These are phyloP conservation scores for Coleophoma crateriformis DNA, from an alignment of 2,329 filamentous ascomycete species.

Conservation along the genomic window DNA sequence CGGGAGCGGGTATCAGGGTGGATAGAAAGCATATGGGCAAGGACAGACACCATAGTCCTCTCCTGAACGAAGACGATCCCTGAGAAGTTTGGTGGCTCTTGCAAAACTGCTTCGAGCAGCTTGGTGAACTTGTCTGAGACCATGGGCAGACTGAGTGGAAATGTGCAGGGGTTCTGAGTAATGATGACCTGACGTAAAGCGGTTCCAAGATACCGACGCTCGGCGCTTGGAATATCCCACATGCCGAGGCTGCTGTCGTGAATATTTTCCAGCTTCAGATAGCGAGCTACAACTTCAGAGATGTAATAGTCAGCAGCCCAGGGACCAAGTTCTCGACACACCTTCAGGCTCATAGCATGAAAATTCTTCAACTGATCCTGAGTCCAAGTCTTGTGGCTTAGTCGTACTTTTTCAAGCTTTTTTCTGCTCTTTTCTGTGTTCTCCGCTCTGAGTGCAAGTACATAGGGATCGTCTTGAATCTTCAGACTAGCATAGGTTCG, in stretches of 20 bases:
- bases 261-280: slow-evolving; percentile 37
- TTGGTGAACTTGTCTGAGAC: slow-evolving; percentile 53
- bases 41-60: slow-evolving; percentile 52
- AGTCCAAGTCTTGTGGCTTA: slow-evolving; percentile 43
- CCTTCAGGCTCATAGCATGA: slow-evolving; percentile 38
- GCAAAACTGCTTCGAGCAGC: slow-evolving; percentile 47
- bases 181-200: slow-evolving; percentile 35
- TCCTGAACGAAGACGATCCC: slow-evolving; percentile 66
- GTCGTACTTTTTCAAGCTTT: slow-evolving; percentile 32
- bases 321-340: slow-evolving; percentile 54
- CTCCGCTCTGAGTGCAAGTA: slow-evolving; percentile 40
- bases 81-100: slow-evolving; percentile 35
- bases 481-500: slow-evolving; percentile 36
- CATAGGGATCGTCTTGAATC: slow-evolving; percentile 55
- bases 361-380: slow-evolving; percentile 52
- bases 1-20: slow-evolving; percentile 41
- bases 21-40: slow-evolving; percentile 49
- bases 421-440: slow-evolving; percentile 34
- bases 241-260: slow-evolving; percentile 28
- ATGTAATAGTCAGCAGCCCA: slow-evolving; percentile 70
- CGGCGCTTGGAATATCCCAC: slow-evolving; percentile 35
- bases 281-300: slow-evolving; percentile 32
- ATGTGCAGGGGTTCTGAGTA: slow-evolving; percentile 14
- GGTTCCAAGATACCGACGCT: slow-evolving; percentile 49
- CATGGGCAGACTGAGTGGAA: slow-evolving; percentile 7